phyloP scores from a whole-genome alignment of 441 rosid genomes.

The Croton laevigatus region DNA sequence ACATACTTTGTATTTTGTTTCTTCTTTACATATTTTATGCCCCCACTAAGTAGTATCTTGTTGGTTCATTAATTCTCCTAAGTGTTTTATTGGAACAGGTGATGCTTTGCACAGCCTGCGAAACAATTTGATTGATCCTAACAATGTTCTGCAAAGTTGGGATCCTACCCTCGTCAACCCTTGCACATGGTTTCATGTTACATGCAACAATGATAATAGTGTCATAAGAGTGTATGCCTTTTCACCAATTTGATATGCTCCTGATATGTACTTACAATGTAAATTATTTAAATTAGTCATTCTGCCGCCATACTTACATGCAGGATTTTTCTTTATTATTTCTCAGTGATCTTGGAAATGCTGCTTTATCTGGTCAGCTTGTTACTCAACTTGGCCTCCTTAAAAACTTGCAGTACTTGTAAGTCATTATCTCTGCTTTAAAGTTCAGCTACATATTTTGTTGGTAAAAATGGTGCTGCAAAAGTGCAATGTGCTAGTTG shows the following conservation, averaged over 20 bases:
- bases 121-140: conserved; percentile 70
- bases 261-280: not conserved
- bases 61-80: not conserved
- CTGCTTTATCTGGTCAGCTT: conserved; percentile 84
- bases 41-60: not conserved
- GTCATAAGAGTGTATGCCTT: conserved; percentile 83
- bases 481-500: not conserved
- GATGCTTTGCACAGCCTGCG: conserved; percentile 90
- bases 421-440: conserved; percentile 29
- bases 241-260: conserved; percentile 10
- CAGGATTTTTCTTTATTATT: conserved; percentile 6
- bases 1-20: not conserved
- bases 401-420: conserved; percentile 91
- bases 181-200: conserved; percentile 98
- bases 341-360: conserved; percentile 89
- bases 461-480: not conserved
- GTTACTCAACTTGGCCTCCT: conserved; percentile 90
- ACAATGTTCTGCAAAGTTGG: conserved; percentile 96
- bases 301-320: not conserved
- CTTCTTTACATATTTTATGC: conserved; percentile 1
- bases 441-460: not conserved
- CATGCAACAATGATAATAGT: conserved; percentile 93
- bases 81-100: conserved; percentile 42
- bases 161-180: conserved; percentile 99
- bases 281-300: not conserved